Evolutionary conservation across 2,329 filamentous ascomycete species (phyloP).

Genomic region (Hypoxylon sp.): DNA sequence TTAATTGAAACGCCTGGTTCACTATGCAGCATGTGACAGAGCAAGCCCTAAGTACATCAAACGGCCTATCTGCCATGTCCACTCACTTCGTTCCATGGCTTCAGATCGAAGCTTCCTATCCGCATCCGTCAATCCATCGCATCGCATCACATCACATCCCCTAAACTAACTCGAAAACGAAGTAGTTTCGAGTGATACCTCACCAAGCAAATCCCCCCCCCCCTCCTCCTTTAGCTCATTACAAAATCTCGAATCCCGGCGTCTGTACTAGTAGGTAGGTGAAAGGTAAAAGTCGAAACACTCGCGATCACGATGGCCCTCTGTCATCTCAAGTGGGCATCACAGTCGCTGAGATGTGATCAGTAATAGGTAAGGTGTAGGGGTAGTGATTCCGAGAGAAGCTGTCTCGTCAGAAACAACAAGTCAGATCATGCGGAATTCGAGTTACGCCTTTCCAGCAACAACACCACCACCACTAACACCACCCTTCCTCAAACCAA

Average conservation of each 20-base stretch:
- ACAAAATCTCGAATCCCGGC: background rate
- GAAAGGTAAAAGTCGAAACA: too few relatives aligned
- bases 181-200: constrained; percentile 10
- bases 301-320: background rate
- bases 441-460: background rate
- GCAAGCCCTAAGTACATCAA: background rate
- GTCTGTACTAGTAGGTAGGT: background rate
- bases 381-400: background rate
- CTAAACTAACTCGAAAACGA: constrained; percentile 14
- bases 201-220: background rate
- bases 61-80: background rate
- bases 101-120: background rate
- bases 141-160: constrained; percentile 7
- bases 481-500: constrained; percentile 53
- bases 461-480: constrained; percentile 43
- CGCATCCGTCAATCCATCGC: background rate
- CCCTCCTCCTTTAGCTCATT: background rate
- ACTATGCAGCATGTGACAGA: background rate
- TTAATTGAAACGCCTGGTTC: background rate
- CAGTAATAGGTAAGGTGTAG: background rate
- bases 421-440: background rate
- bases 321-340: background rate
- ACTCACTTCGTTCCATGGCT: background rate
- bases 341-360: background rate
- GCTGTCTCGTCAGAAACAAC: background rate